These are phyloP conservation scores for Apodospora peruviana DNA, from an alignment of 495 filamentous ascomycete genomes.

Conservation along the genomic window DNA sequence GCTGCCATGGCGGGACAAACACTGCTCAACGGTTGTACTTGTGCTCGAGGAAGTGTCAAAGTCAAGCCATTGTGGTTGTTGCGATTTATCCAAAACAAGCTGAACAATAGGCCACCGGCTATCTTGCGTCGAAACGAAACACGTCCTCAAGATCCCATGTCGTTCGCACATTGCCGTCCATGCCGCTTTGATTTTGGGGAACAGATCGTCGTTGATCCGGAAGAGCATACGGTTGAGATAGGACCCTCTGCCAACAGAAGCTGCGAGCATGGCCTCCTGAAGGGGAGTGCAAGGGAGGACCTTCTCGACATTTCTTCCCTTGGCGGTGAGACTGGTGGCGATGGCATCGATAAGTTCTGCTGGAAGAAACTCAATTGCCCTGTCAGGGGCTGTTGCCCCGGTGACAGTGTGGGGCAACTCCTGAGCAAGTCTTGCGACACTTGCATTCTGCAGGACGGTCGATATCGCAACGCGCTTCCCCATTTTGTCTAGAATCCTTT, in stretches of 20 bases:
- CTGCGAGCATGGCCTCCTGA: slow-evolving; percentile 73
- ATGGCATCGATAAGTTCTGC: slow-evolving; percentile 28
- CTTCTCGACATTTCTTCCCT: slow-evolving; percentile 36
- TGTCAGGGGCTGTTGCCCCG: neutral
- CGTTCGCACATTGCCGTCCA: slow-evolving; percentile 49
- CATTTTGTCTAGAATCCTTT: slow-evolving; percentile 36
- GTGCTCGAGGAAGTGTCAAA: slow-evolving; percentile 11
- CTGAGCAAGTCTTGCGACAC: slow-evolving; percentile 48
- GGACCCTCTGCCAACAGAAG: slow-evolving; percentile 30
- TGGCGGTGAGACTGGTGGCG: slow-evolving; percentile 21
- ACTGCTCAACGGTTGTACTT: slow-evolving; percentile 16
- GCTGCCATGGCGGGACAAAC: slow-evolving; percentile 16
- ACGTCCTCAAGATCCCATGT: slow-evolving; percentile 60
- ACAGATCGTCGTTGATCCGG: slow-evolving; percentile 18
- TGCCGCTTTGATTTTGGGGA: slow-evolving; percentile 25
- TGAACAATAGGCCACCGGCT: slow-evolving; percentile 50
- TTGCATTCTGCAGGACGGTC: slow-evolving; percentile 56
- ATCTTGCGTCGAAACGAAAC: slow-evolving; percentile 52
- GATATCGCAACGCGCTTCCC: slow-evolving; percentile 51
- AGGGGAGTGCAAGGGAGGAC: slow-evolving; percentile 76
- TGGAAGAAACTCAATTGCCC: slow-evolving; percentile 27
- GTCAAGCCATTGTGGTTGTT: slow-evolving; percentile 26
- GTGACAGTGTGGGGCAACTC: too few relatives aligned
- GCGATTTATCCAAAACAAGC: slow-evolving; percentile 41
- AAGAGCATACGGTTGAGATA: slow-evolving; percentile 44